These are phyloP conservation scores for Sporothrix protearum DNA, from an alignment of 2,329 filamentous ascomycete genomes.

Conservation along the genomic window DNA sequence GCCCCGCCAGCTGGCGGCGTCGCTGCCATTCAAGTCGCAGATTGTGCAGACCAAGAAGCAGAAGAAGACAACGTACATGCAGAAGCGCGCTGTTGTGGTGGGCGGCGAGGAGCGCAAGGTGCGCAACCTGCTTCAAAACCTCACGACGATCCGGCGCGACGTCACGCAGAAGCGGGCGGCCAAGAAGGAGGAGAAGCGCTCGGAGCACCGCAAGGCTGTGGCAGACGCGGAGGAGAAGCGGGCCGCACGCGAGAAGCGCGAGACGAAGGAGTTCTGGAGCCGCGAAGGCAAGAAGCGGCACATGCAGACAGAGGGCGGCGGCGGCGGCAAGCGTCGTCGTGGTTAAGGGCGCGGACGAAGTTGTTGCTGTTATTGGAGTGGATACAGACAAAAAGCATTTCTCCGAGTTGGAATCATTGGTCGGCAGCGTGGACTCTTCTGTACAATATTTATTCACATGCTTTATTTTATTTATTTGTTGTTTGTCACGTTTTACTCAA, in stretches of 20 bases:
- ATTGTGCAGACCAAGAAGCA: slow-evolving; percentile 78
- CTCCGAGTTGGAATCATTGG: background rate
- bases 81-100: slow-evolving; percentile 91
- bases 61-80: slow-evolving; percentile 79
- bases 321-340: slow-evolving; percentile 40
- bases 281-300: slow-evolving; percentile 74
- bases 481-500: background rate
- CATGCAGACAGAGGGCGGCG: slow-evolving; percentile 39
- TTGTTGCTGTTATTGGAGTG: background rate
- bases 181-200: slow-evolving; percentile 84
- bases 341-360: background rate
- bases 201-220: slow-evolving; percentile 77
- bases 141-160: slow-evolving; percentile 85
- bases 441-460: background rate
- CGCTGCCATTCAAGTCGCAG: slow-evolving; percentile 89
- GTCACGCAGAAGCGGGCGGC: slow-evolving; percentile 76
- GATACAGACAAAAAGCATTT: background rate
- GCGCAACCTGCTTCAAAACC: slow-evolving; percentile 84
- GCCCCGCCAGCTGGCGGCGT: slow-evolving; percentile 74
- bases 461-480: background rate
- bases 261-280: slow-evolving; percentile 89
- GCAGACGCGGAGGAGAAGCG: slow-evolving; percentile 81
- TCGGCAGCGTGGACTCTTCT: slow-evolving; percentile 4
- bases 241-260: slow-evolving; percentile 78
- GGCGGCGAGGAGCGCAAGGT: slow-evolving; percentile 85